A percentile compares a stretch with the other conserved stretches of the same genome.
phyloP scores from a whole-genome alignment of 2,329 filamentous ascomycete species.

The Clonostachys solani region DNA sequence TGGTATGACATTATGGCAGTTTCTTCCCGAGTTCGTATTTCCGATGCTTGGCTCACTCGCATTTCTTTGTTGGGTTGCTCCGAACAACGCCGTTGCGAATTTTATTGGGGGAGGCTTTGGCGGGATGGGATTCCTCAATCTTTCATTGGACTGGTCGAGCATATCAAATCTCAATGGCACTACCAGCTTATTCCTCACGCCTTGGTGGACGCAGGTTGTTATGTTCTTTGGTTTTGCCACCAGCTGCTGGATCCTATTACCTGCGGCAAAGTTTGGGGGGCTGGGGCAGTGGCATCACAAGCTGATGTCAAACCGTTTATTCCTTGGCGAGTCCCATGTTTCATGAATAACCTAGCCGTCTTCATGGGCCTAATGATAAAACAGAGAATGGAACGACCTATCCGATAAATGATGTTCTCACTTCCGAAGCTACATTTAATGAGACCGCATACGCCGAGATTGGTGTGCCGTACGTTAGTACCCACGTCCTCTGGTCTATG shows the following conservation, averaged over 20 bases:
- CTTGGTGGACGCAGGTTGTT: conserved; percentile 55
- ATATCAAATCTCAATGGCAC: conserved; percentile 38
- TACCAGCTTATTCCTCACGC: conserved; percentile 45
- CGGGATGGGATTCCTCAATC: conserved; percentile 57
- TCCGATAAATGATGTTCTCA: conserved; percentile 24
- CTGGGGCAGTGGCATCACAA: conserved; percentile 45
- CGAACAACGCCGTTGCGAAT: conserved; percentile 51
- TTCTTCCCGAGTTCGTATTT: conserved; percentile 56
- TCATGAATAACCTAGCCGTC: neutral
- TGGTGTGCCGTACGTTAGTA: conserved; percentile 52
- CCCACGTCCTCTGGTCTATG: conserved; percentile 52
- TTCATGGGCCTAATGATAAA: neutral
- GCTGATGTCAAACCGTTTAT: conserved; percentile 55
- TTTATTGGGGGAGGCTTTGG: conserved; percentile 58
- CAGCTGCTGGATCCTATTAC: conserved; percentile 54
- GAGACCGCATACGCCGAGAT: conserved; percentile 39
- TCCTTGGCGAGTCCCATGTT: conserved; percentile 21
- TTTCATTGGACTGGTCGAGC: conserved; percentile 58
- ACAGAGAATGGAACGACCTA: conserved; percentile 25
- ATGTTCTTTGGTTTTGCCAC: conserved; percentile 49
- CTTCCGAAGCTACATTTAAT: conserved; percentile 34
- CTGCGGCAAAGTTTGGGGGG: conserved; percentile 53
- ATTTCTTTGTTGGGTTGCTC: conserved; percentile 61
- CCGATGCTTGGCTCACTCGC: conserved; percentile 56
- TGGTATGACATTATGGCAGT: conserved; percentile 55